Base-by-base conservation (phyloP, 768 basidiomycete genomes). In the Rhodotorula kratochvilovae region DNA sequence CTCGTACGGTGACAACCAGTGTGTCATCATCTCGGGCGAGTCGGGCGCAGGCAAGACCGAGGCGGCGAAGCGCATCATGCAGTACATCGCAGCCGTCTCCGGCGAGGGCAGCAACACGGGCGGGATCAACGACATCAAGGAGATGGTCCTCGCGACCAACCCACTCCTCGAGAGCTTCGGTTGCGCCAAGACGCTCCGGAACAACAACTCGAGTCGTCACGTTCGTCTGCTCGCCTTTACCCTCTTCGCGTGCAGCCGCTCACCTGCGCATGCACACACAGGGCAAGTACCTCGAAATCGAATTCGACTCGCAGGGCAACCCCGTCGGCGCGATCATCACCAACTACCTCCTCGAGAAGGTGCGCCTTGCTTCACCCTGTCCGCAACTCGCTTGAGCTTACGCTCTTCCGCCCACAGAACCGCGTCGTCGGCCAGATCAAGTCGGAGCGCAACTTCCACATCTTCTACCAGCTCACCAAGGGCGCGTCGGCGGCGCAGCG, bases 261-360 rank as follows among this genome's bases (percentile, higher is more conserved):
- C 27, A 45, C 54, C 63, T 33, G 10, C 7, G 15, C 33, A n/a
- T 36, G 21, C 39, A 57, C 36, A 13, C 45, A 2, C 77, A 97
- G 92, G 95, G 96, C 33, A 99, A 99, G 85, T 99, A 99, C 79
- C 84, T 99, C 16, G 94, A 99, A 81, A 97, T 99, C 81, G 97
- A 98, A 91, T 99, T 99, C 83, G 96, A 99, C 77, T 82, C 85
- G 31, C 85, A 87, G 25, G 94, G 94, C 63, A 91, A 94, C 78
- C 96, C 96, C 27, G 88, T 98, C 48, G 96, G 96, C 53, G 96
- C 96, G 1, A 92, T 96, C 79, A 98, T 99, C 73, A 98, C 96
- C 13, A 99, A 98, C 80, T 99, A 99, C 79, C 85, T 99, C 17
- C 83, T 99, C 70, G 96, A 99, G 82, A 99, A 99, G 81, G 91